Evolutionary conservation across 2,329 filamentous ascomycete species (phyloP), one percentile per base, ranked within the genome.

Genomic region (Xylaria sp.): DNA sequence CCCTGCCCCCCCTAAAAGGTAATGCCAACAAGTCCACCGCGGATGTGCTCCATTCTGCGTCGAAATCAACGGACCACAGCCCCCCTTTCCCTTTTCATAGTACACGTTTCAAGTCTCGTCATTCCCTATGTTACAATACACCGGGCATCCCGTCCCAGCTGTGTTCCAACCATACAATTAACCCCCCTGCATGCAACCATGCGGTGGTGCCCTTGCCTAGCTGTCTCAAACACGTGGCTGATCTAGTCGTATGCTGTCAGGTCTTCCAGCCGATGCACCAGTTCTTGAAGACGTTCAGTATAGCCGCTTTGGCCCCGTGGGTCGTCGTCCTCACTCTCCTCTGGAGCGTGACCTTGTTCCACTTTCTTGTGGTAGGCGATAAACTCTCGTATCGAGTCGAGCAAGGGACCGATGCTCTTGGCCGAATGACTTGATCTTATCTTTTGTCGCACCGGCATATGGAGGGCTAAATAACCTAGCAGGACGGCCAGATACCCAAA

Each of bases 401-500:
- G 70, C 13, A 85, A 63, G 13, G 75, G 74, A 5, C 69, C 67
- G 26, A 82, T 69, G 39, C 72, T 80, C 54, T 72, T 74, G 34
- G 74, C 73, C 7, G 74, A 70, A 40, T 77, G 76, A 44, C 72
- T 72, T 5, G 66, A 60, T 37, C 72, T 69, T 34, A 85, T 73
- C 21, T 72, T 74, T 44, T 73, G 69, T 42, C 77, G 73, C 7
- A 78, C 74, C 3, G 76, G 72, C 9, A 71, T 64, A 45, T 77
- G 72, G 22, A 94, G 77, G 62, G 86, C 92, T 20, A 97, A 75
- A 61, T 92, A 94, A 17, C 91, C 91, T 2, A 97, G 79, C 5
- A 96, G 78, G 13, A 97, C 87, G 0, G 91, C 87, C 20, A 97
- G 78, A 69, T 96, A 97, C 16, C 91, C 92, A 69, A 93, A 86